A percentile compares a stretch with the other conserved stretches of the same genome.
phyloP scores from a whole-genome alignment of 805 yeast genomes.

The Wickerhamiella spandovensis region DNA sequence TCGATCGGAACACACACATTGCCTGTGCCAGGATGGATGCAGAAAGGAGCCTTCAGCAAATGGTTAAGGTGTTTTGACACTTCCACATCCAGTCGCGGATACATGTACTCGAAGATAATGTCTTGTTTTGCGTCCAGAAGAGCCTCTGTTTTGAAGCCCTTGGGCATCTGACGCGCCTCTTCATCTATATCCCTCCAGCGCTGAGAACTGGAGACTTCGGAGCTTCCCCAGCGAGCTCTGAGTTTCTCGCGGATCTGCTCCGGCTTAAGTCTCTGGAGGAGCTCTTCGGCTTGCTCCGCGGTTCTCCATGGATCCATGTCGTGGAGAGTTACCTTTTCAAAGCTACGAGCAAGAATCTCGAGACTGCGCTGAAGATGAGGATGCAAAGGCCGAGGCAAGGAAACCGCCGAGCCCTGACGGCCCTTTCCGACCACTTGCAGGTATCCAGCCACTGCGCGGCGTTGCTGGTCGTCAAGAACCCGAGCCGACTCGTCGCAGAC shows the following conservation, averaged over 20 bases:
- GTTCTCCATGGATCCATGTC: conserved; percentile 66
- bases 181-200: conserved; percentile 66
- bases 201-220: conserved; percentile 38
- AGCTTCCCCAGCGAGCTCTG: conserved; percentile 42
- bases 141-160: conserved; percentile 31
- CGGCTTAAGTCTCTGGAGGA: conserved; percentile 40
- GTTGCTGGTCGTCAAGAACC: conserved; percentile 49
- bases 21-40: conserved; percentile 93
- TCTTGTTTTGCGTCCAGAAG: conserved; percentile 69
- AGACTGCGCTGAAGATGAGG: conserved; percentile 70
- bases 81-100: conserved; percentile 87
- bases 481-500: conserved; percentile 79
- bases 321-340: conserved; percentile 49
- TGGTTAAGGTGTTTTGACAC: conserved; percentile 85
- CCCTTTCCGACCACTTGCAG: conserved; percentile 49
- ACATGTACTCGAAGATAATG: conserved; percentile 61
- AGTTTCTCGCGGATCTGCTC: conserved; percentile 30
- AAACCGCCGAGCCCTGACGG: conserved; percentile 36
- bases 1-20: conserved; percentile 78
- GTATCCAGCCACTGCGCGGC: conserved; percentile 74
- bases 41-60: conserved; percentile 88
- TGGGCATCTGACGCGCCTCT: conserved; percentile 29
- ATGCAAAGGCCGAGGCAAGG: conserved; percentile 68
- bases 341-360: conserved; percentile 48
- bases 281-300: conserved; percentile 31